phyloP scores from a whole-genome alignment of 257 asterid species.

The Jacaranda copaia region DNA sequence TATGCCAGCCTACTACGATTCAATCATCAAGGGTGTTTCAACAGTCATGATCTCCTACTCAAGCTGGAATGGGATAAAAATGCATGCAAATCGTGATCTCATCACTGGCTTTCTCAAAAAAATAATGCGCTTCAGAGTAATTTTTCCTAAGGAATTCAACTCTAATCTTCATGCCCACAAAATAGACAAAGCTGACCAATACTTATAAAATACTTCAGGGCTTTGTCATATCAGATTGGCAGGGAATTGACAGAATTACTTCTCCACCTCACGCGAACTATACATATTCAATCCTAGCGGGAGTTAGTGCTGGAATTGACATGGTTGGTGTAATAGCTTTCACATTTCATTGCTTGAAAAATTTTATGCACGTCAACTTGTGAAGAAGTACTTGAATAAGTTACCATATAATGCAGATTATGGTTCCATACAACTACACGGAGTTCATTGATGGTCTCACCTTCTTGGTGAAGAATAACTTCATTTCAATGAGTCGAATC shows the following conservation, averaged over 20 bases:
- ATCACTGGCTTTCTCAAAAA: conserved; percentile 53
- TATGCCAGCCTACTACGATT: conserved; percentile 51
- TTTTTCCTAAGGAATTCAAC: not conserved
- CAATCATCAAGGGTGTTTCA: conserved; percentile 58
- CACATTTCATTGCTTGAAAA: not conserved
- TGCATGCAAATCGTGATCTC: conserved; percentile 56
- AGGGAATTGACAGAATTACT: conserved; percentile 47
- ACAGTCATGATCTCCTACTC: conserved; percentile 62
- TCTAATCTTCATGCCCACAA: not conserved
- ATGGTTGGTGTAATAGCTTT: conserved; percentile 44
- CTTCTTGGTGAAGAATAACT: conserved; percentile 43
- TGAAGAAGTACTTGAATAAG: too few relatives aligned
- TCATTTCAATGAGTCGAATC: conserved; percentile 43
- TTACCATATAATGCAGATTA: conserved; percentile 40
- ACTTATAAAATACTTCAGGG: conserved; percentile 43
- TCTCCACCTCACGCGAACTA: conserved; percentile 55
- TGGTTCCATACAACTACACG: conserved; percentile 52
- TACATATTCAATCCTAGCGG: conserved; percentile 52
- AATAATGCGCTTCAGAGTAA: conserved; percentile 46
- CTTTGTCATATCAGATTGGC: conserved; percentile 44
- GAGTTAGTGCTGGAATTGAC: conserved; percentile 63
- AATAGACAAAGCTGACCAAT: not conserved
- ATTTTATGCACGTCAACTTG: too few relatives aligned
- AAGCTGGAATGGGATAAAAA: conserved; percentile 53
- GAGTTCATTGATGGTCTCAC: conserved; percentile 54